phyloP scores from a whole-genome alignment of 2,329 filamentous ascomycete genomes.

The Penicillium sp. region DNA sequence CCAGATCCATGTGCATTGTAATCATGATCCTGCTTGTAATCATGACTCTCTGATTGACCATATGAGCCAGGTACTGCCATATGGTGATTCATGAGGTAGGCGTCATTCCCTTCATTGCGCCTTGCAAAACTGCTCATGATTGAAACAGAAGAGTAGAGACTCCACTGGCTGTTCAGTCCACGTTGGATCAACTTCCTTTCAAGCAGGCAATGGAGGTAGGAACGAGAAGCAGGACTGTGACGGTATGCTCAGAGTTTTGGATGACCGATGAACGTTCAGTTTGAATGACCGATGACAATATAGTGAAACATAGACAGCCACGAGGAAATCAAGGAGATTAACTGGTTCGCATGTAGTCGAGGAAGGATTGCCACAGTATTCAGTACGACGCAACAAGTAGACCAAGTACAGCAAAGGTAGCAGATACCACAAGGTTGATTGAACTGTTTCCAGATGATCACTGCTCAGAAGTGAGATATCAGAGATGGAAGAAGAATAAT shows the following conservation, averaged over 20 bases:
- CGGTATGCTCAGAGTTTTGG: not conserved
- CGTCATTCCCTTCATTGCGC: slow-evolving; percentile 38
- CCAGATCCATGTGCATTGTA: slow-evolving; percentile 29
- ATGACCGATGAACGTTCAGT: not conserved
- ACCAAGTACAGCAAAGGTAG: not conserved
- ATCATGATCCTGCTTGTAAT: slow-evolving; percentile 33
- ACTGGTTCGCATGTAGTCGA: not conserved
- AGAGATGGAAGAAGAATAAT: not conserved
- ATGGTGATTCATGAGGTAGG: slow-evolving; percentile 35
- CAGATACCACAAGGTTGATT: slow-evolving; percentile 1
- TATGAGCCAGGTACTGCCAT: slow-evolving; percentile 33
- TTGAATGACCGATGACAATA: not conserved
- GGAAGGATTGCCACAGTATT: not conserved
- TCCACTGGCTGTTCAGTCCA: not conserved
- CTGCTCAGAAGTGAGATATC: not conserved
- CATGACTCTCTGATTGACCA: slow-evolving; percentile 30
- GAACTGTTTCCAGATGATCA: not conserved
- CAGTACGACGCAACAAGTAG: not conserved
- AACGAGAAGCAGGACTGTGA: not conserved
- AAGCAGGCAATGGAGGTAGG: not conserved
- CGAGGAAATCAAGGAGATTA: not conserved
- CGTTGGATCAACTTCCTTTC: not conserved
- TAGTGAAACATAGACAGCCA: not conserved
- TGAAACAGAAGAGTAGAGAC: slow-evolving; percentile 6
- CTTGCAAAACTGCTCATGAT: slow-evolving; percentile 41